Evolutionary conservation across 345 rosid genomes (phyloP).

Genomic region (Sonneratia alba): DNA sequence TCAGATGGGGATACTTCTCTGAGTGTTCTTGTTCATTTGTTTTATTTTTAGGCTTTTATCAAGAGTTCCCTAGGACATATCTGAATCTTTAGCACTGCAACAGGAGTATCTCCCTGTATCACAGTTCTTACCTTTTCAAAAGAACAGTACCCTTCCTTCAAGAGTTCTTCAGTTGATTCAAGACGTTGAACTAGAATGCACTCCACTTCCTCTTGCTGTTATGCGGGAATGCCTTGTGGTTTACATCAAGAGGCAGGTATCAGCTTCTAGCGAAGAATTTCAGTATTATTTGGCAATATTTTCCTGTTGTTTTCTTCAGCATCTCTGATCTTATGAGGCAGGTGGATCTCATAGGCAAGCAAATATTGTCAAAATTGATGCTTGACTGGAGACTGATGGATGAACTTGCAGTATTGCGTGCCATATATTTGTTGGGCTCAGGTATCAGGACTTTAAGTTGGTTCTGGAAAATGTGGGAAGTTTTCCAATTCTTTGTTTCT

Average conservation of each 20-base stretch:
- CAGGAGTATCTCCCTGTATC: conserved; percentile 64
- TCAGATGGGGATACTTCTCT: conserved; percentile 9
- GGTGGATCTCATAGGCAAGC: conserved; percentile 75
- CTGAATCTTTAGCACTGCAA: conserved; percentile 14
- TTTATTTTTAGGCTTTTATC: conserved; percentile 1
- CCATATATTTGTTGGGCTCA: conserved; percentile 93
- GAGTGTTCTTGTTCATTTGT: conserved; percentile 8
- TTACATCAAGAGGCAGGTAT: conserved; percentile 76
- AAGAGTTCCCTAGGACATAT: neutral
- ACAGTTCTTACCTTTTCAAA: conserved; percentile 73
- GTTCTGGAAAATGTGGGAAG: neutral
- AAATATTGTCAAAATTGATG: conserved; percentile 75
- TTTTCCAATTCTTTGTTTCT: neutral
- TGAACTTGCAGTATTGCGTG: conserved; percentile 92
- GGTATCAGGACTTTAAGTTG: conserved; percentile 26
- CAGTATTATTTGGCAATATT: neutral
- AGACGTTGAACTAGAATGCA: conserved; percentile 41
- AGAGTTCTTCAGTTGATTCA: conserved; percentile 67
- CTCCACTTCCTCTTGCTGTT: conserved; percentile 70
- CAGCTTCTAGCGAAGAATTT: conserved; percentile 13
- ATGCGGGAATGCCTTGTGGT: conserved; percentile 74
- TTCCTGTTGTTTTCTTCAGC: conserved; percentile 11
- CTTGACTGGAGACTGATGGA: conserved; percentile 93
- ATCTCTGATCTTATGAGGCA: conserved; percentile 20
- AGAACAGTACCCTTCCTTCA: conserved; percentile 79